Evolutionary conservation across 1,284 basidiomycete genomes (phyloP).

Genomic region (Puccinia novopanici): DNA sequence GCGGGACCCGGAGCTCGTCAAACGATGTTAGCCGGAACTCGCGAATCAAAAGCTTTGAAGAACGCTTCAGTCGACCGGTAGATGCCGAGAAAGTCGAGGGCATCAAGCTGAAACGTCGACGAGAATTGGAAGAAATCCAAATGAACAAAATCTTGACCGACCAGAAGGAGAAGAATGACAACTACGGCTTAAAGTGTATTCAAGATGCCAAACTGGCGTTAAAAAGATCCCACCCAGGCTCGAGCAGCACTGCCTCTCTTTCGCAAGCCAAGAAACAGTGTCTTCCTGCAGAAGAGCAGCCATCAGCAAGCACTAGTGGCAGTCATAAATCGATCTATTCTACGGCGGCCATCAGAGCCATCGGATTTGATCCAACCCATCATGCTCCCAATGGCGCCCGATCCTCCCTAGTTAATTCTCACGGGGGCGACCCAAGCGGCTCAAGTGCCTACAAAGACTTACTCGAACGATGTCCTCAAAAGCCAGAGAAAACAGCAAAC

Average conservation of each 20-base stretch:
- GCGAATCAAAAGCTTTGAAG: constrained; percentile 1
- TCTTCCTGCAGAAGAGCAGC: neutral
- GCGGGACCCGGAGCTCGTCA: neutral
- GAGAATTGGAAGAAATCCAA: constrained; percentile 38
- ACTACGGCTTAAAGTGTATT: constrained; percentile 19
- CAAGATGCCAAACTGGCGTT: constrained; percentile 25
- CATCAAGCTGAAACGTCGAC: constrained; percentile 17
- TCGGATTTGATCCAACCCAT: constrained; percentile 33
- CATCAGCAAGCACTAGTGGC: neutral
- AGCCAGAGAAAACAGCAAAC: neutral
- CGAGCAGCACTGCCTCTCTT: neutral
- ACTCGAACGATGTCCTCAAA: constrained; percentile 7
- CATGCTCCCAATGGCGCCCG: neutral
- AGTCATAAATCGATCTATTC: constrained; percentile 10
- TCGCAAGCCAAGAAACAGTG: neutral
- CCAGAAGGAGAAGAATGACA: constrained; percentile 20
- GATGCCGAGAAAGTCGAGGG: constrained; percentile 42
- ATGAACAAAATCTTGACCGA: constrained; percentile 27
- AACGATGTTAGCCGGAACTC: neutral
- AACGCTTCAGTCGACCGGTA: constrained; percentile 11
- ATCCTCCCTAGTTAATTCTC: neutral
- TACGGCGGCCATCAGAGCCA: constrained; percentile 9
- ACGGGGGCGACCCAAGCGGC: too few relatives aligned
- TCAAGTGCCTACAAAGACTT: constrained; percentile 3
- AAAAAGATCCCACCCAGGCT: neutral